Evolutionary conservation across 331 rosid species (phyloP).

Genomic region (Acacia concinna): DNA sequence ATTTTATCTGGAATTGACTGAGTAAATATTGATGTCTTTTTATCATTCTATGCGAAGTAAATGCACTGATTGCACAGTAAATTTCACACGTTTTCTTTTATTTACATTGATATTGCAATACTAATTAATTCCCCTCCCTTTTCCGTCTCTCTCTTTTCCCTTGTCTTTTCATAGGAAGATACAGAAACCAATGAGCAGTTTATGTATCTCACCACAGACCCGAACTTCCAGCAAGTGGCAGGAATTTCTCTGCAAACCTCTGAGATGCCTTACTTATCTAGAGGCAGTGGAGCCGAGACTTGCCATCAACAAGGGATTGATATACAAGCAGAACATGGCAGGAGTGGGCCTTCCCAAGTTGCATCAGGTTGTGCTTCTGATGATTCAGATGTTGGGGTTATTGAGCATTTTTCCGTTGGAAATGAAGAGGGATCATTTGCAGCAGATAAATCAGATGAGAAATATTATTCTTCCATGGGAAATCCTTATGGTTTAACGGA

Average conservation of each 20-base stretch:
- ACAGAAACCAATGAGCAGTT: conserved; percentile 48
- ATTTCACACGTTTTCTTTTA: background rate
- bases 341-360: conserved; percentile 36
- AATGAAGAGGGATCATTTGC: conserved; percentile 35
- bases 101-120: background rate
- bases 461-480: conserved; percentile 15
- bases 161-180: conserved; percentile 48
- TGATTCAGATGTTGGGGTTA: conserved; percentile 45
- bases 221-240: conserved; percentile 46
- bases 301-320: conserved; percentile 36
- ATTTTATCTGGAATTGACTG: conserved; percentile 25
- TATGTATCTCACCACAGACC: conserved; percentile 41
- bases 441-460: conserved; percentile 31
- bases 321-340: conserved; percentile 35
- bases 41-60: background rate
- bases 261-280: conserved; percentile 40
- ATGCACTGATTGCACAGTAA: conserved; percentile 16
- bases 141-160: background rate
- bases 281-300: conserved; percentile 31
- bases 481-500: conserved; percentile 29
- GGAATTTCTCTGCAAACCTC: conserved; percentile 44
- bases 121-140: conserved; percentile 5
- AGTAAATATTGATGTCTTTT: background rate
- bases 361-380: conserved; percentile 36
- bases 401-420: conserved; percentile 33